Evolutionary conservation across 2,329 filamentous ascomycete genomes (phyloP), one percentile per base, ranked within the genome.

Genomic region (Ophiocordyceps camponoti-saundersi): DNA sequence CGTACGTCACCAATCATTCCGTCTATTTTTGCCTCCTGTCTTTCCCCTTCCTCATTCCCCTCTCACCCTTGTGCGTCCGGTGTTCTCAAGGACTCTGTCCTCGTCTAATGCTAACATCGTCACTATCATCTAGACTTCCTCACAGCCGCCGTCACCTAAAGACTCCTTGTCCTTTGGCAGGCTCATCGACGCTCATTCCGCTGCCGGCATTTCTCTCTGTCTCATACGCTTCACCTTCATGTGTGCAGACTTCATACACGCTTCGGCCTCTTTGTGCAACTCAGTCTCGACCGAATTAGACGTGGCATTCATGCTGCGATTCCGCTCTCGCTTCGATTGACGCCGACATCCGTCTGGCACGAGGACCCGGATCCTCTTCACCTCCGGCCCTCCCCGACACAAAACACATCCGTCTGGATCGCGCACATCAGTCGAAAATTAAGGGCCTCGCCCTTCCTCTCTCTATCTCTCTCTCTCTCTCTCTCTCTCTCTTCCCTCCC

Each of bases 271-370:
- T 18, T 18, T 39, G n/a, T 18, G 18, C 34, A 39, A n/a, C 34
- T 39, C 34, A 11, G 22, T 16, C 36, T 22, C 21, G 6, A 4
- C 39, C 18, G 10, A 42, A 18, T 8, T 18, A 42, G 18, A 11
- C 39, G 18, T 11, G 18, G 11, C 39, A 22, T 45, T 55, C 47
- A 56, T 59, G 54, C 48, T 55, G 52, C 53, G 51, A 47, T 46
- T 55, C 54, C 48, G 47, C 42, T 48, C 47, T 44, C 46, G 50
- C 47, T 45, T 51, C 50, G 52, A 52, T 50, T 53, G 50, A 54
- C 52, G 47, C 52, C 49, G 46, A 53, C 49, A 2, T 49, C 44
- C 45, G 50, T 46, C 46, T 48, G 48, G 56, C 51, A 56, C 55
- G 48, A 55, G 50, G 48, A 47, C 46, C 46, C 51, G 13, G 23